Conservation (phyloP, 345 rosid genomes). For the Hevea brasiliensis region DNA sequence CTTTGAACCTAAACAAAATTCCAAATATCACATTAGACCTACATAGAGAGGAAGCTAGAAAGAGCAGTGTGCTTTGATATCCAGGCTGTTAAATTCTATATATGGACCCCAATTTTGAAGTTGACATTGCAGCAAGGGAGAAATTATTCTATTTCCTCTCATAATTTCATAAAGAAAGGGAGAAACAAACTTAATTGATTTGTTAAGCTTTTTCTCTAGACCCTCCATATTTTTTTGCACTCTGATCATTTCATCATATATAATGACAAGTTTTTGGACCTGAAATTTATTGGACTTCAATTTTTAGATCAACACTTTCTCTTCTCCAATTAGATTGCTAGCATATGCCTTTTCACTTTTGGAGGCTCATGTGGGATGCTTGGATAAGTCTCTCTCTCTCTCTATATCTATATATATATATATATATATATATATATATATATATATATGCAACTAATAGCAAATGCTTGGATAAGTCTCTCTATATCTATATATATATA, state of each 20-base stretch:
- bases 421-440: too few species aligned
- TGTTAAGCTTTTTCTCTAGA: too few species aligned
- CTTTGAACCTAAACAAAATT: conserved; percentile 40
- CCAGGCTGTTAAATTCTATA: conserved; percentile 7
- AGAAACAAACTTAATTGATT: too few species aligned
- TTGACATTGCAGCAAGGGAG: background rate
- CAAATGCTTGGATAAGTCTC: too few species aligned
- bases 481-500: too few species aligned
- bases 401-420: too few species aligned
- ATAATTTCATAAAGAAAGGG: background rate
- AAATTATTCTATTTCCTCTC: background rate
- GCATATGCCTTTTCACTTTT: background rate
- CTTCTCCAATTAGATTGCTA: background rate
- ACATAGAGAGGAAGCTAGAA: too few species aligned
- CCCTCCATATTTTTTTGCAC: background rate
- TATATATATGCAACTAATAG: too few species aligned
- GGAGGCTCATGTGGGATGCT: background rate
- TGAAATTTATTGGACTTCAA: background rate
- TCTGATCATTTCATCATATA: background rate
- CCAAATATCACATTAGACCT: conserved; percentile 29
- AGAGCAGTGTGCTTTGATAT: too few species aligned
- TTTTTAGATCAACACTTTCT: too few species aligned
- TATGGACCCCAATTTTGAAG: conserved; percentile 17
- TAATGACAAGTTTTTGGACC: background rate
- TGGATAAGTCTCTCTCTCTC: background rate